phyloP scores from a whole-genome alignment of 306 rosid species.

The Inga oerstediana region DNA sequence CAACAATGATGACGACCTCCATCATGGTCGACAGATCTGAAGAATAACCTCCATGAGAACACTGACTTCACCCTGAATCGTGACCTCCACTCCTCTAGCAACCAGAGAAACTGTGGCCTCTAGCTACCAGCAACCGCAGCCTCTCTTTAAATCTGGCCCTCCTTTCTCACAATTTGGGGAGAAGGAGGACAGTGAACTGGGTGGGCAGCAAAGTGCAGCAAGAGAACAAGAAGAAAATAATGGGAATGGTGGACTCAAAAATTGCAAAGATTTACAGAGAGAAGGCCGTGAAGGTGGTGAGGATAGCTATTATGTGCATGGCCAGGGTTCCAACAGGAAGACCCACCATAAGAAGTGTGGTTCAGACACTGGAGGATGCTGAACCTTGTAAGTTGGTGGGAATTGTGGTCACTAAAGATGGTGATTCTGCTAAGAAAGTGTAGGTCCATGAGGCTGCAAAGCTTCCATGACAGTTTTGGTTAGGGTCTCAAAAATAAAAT shows the following conservation, averaged over 20 bases:
- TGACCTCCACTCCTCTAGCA: too few relatives aligned
- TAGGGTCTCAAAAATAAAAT: not conserved
- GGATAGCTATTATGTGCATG: conserved; percentile 70
- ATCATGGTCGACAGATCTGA: too few relatives aligned
- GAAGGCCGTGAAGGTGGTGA: conserved; percentile 69
- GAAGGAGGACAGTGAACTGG: conserved; percentile 76
- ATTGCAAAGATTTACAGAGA: conserved; percentile 58
- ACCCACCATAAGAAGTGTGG: conserved; percentile 86
- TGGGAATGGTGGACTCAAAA: conserved; percentile 55
- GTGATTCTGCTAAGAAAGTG: conserved; percentile 41
- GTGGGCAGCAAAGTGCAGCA: conserved; percentile 55
- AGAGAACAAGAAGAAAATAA: conserved; percentile 50
- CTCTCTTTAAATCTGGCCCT: too few relatives aligned
- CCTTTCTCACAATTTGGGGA: conserved; percentile 54
- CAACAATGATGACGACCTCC: too few relatives aligned
- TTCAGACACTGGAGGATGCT: conserved; percentile 80
- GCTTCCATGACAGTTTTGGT: not conserved
- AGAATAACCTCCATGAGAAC: too few relatives aligned
- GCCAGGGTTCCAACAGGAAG: conserved; percentile 61
- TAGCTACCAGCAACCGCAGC: too few relatives aligned
- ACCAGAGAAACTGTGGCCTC: too few relatives aligned
- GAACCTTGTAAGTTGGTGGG: conserved; percentile 62
- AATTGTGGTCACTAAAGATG: conserved; percentile 63
- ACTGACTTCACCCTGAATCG: too few relatives aligned
- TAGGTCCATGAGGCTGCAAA: not conserved